These are phyloP conservation scores for Primulina tabacum DNA, from an alignment of 257 asterid genomes.

Conservation along the genomic window DNA sequence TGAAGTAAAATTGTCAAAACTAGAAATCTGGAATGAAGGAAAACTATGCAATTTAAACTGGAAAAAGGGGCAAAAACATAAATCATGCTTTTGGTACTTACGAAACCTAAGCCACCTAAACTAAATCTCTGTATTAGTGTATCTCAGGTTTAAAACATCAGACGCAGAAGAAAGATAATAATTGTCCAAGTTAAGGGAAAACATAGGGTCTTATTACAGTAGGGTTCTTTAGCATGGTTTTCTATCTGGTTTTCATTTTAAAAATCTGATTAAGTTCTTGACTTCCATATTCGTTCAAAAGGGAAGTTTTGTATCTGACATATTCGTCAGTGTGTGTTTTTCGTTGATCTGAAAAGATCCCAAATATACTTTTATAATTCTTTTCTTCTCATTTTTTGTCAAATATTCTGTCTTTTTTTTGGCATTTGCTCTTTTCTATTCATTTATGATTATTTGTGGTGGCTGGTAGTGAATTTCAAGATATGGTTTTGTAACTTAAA, in stretches of 20 bases:
- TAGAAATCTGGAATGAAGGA: neutral
- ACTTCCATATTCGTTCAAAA: slow-evolving; percentile 13
- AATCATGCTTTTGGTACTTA: neutral
- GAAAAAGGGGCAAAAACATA: neutral
- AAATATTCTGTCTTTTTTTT: no score
- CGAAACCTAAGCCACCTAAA: neutral
- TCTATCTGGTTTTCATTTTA: neutral
- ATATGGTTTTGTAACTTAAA: no score
- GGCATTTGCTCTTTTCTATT: neutral
- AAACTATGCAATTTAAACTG: neutral
- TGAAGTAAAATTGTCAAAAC: neutral
- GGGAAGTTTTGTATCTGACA: slow-evolving; percentile 3
- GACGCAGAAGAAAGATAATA: slow-evolving; percentile 2
- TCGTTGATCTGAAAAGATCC: slow-evolving; percentile 3
- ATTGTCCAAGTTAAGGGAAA: neutral
- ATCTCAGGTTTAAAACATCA: no score
- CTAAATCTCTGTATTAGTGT: neutral
- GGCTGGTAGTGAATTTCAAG: no score
- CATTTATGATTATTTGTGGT: neutral
- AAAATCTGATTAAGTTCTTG: neutral
- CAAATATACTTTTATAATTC: no score
- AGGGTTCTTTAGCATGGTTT: neutral
- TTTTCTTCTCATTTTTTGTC: neutral
- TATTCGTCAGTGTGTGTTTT: neutral
- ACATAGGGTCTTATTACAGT: neutral